Evolutionary conservation across 805 yeast species (phyloP).

Genomic region (Ogataea dorogensis): DNA sequence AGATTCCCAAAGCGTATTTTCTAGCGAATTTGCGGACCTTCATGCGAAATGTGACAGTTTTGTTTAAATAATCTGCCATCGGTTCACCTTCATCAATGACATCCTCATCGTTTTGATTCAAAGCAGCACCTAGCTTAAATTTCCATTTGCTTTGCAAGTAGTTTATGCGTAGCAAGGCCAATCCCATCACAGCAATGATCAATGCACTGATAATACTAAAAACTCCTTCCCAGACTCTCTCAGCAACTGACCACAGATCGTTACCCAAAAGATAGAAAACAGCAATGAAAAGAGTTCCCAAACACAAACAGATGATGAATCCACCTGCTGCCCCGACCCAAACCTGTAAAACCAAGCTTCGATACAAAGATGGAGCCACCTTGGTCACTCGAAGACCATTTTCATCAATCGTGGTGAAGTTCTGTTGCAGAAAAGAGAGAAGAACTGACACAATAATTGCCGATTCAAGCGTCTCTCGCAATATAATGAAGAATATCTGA

Average conservation of each 20-base stretch:
- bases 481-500: constrained; percentile 69
- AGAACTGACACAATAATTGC: constrained; percentile 74
- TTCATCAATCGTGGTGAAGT: constrained; percentile 40
- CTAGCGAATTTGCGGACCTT: constrained; percentile 42
- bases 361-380: constrained; percentile 36
- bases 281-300: constrained; percentile 70
- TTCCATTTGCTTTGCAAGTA: constrained; percentile 83
- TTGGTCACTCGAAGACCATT: constrained; percentile 27
- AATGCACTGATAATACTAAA: constrained; percentile 75
- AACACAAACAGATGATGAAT: constrained; percentile 59
- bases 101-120: constrained; percentile 21
- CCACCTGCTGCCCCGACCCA: constrained; percentile 82
- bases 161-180: constrained; percentile 76
- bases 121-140: constrained; percentile 41
- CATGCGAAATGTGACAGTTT: constrained; percentile 13
- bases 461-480: constrained; percentile 73
- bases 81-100: constrained; percentile 21
- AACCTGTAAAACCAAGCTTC: constrained; percentile 60
- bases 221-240: constrained; percentile 85
- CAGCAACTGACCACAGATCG: constrained; percentile 85
- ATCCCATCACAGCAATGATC: constrained; percentile 83
- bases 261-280: constrained; percentile 76
- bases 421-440: constrained; percentile 67
- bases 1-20: constrained; percentile 64
- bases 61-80: constrained; percentile 17